phyloP scores from a whole-genome alignment of 2,329 filamentous ascomycete species.

The Penicillium sp. region DNA sequence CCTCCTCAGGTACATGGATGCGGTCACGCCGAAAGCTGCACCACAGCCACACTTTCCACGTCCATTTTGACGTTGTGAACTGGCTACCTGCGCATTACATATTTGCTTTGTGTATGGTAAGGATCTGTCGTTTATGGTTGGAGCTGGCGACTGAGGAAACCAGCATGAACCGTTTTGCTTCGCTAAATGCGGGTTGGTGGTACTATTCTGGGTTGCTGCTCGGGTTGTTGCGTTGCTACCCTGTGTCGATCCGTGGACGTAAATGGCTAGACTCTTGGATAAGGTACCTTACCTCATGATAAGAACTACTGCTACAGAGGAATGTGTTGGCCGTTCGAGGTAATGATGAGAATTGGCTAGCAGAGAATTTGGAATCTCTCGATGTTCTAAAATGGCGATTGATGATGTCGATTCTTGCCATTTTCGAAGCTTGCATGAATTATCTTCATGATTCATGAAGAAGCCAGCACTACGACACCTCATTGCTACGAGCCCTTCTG shows the following conservation, averaged over 20 bases:
- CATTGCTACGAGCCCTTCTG: not conserved
- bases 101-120: conserved; percentile 27
- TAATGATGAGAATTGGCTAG: not conserved
- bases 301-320: conserved; percentile 17
- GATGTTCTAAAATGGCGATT: too few relatives aligned
- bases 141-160: not conserved
- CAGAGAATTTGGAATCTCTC: too few relatives aligned
- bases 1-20: conserved; percentile 18
- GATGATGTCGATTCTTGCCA: too few relatives aligned
- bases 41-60: conserved; percentile 21
- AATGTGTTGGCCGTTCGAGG: not conserved
- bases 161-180: not conserved
- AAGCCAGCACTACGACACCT: not conserved
- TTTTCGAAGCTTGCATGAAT: not conserved
- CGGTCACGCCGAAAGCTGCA: conserved; percentile 22
- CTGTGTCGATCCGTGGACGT: conserved; percentile 30
- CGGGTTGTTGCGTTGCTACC: conserved; percentile 30
- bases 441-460: not conserved
- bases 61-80: conserved; percentile 18
- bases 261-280: conserved; percentile 29
- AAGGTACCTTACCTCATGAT: conserved; percentile 23
- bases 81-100: conserved; percentile 21
- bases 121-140: not conserved
- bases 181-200: conserved; percentile 21
- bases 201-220: conserved; percentile 25